A percentile compares a stretch with the other conserved stretches of the same genome.
These are phyloP conservation scores for Aspergillus pseudoviridinutans DNA, from an alignment of 2,329 filamentous ascomycete genomes.

Conservation along the genomic window DNA sequence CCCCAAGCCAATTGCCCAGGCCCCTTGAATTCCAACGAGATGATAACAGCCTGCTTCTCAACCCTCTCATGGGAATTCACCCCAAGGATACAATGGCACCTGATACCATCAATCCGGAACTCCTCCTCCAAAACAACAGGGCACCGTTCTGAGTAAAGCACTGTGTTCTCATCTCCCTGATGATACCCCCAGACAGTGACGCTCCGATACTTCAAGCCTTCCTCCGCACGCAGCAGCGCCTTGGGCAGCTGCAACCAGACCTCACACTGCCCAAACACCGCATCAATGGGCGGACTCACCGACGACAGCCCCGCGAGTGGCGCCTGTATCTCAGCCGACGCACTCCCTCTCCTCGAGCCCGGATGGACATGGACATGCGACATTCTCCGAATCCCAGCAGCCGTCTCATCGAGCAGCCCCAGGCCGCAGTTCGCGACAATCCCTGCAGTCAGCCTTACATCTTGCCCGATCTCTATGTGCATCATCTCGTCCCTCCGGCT, in stretches of 20 bases:
- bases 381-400: conserved; percentile 33
- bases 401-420: conserved; percentile 34
- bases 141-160: conserved; percentile 22
- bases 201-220: conserved; percentile 38
- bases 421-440: conserved; percentile 34
- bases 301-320: conserved; percentile 3
- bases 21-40: conserved; percentile 36
- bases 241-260: conserved; percentile 42
- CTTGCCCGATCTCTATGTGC: conserved; percentile 25
- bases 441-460: conserved; percentile 33
- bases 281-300: conserved; percentile 20
- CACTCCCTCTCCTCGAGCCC: conserved; percentile 22
- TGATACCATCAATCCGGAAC: conserved; percentile 41
- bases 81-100: conserved; percentile 46
- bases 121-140: conserved; percentile 33
- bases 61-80: conserved; percentile 51
- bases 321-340: conserved; percentile 12
- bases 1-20: conserved; percentile 31
- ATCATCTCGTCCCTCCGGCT: conserved; percentile 28
- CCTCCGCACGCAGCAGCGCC: conserved; percentile 41
- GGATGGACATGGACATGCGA: conserved; percentile 27
- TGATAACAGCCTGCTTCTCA: conserved; percentile 48
- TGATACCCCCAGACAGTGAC: conserved; percentile 32
- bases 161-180: conserved; percentile 18
- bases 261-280: conserved; percentile 33